These are phyloP conservation scores for Xylaria palmicola DNA, from an alignment of 495 filamentous ascomycete genomes.

Conservation along the genomic window DNA sequence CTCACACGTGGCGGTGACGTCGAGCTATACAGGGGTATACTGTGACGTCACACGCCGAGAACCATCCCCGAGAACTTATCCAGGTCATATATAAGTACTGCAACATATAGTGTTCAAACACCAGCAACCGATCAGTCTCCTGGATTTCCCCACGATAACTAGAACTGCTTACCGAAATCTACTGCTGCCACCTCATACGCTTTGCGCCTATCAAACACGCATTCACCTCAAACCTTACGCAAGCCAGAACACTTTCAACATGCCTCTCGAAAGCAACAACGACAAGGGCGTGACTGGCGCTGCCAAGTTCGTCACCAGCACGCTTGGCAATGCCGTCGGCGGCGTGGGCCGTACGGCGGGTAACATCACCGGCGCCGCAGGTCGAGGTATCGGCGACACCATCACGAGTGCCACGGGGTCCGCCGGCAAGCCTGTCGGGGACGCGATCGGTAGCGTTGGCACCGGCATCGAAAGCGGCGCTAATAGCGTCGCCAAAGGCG, in stretches of 20 bases:
- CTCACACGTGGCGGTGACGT: conserved; percentile 14
- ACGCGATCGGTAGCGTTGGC: conserved; percentile 60
- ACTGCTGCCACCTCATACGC: neutral
- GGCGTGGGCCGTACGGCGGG: conserved; percentile 64
- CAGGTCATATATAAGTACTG: neutral
- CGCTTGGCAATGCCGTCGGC: conserved; percentile 50
- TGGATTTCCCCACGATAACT: neutral
- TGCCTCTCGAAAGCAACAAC: conserved; percentile 37
- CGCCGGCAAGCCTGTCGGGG: conserved; percentile 62
- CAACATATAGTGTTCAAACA: too few species aligned
- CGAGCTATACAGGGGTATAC: neutral
- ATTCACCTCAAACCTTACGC: neutral
- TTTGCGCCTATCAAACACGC: neutral
- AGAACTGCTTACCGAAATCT: neutral
- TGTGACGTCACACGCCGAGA: conserved; percentile 7
- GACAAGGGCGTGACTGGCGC: conserved; percentile 63
- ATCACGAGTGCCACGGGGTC: conserved; percentile 62
- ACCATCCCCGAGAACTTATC: neutral
- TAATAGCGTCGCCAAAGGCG: conserved; percentile 56
- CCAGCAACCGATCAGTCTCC: neutral
- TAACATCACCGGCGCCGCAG: conserved; percentile 65
- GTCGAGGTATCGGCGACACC: conserved; percentile 62
- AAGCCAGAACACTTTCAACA: conserved; percentile 8
- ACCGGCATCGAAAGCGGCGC: conserved; percentile 61
- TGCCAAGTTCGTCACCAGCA: conserved; percentile 61